Evolutionary conservation across 306 rosid species (phyloP), one percentile per base, ranked within the genome.

Genomic region (Vicia sativa): DNA sequence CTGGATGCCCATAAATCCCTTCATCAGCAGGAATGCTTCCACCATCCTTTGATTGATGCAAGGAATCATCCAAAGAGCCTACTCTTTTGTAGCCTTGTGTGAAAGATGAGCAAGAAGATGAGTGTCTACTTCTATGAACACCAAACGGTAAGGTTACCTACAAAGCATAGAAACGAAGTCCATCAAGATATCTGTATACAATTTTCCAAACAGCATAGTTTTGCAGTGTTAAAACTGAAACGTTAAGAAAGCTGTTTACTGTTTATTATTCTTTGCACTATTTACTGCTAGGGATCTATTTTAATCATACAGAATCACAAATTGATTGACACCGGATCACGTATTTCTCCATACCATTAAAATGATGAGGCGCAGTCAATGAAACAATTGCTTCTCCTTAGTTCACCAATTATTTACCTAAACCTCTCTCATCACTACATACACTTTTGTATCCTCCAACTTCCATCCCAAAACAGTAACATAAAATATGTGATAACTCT

Each of bases 81-180:
- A 75, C 79, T 73, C 54, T 61, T 43, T 66, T 64, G 46, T 77
- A 71, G 86, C 43, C 78, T 85, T 88, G 73, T 79, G 73, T 25
- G 98, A 93, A 63, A 77, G 85, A 70, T 90, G 81, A 57, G 86
- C 78, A 56, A 53, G 79, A 70, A 93, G 96, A 85, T 82, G 87
- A 50, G 70, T 56, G 50, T 90, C 91, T 71, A 90, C 95, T 73
- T 88, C 77, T 80, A 62, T 84, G 93, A 57, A 93, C 78, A 67
- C 85, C 87, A 57, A 44, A 80, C 48, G 98, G 97, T 72, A 93
- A 80, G 74, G 80, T 72, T 73, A 93, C 98, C 98, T 93, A 64
- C 35, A 79, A 13, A 16, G 61, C 41, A 62, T 44, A 18, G 67
- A 57, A 68, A 65, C 62, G 59, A n/a, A 78, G 71, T 62, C 77